A percentile compares a stretch with the other conserved stretches of the same genome.
Conservation (phyloP, 2,329 filamentous ascomycete species). For the Corniculantispora saksenae region DNA sequence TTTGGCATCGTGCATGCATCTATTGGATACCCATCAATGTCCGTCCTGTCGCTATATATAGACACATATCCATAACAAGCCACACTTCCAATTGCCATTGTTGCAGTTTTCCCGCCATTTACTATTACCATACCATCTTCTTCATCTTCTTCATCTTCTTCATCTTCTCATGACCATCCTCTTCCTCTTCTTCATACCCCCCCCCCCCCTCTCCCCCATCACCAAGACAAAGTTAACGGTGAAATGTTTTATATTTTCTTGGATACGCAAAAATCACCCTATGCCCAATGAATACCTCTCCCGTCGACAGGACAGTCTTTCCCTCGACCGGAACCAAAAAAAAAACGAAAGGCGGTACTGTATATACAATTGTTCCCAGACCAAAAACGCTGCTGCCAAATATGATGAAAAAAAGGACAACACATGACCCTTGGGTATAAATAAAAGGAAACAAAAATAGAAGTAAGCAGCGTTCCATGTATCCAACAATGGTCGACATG, state of each 20-base stretch:
- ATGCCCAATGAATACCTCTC: neutral
- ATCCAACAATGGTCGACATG: neutral
- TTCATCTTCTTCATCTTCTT: too few species aligned
- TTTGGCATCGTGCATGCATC: neutral
- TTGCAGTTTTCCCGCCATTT: too few species aligned
- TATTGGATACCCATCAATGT: neutral
- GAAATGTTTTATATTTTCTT: too few species aligned
- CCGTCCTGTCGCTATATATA: neutral
- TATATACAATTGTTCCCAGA: constrained; percentile 3
- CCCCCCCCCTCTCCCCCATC: too few species aligned
- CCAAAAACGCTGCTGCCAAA: neutral
- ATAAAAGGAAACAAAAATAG: constrained; percentile 13
- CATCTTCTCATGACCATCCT: too few species aligned
- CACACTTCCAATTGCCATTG: too few species aligned
- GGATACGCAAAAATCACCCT: neutral
- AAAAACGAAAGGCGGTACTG: neutral
- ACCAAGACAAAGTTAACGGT: too few species aligned
- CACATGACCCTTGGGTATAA: constrained; percentile 9
- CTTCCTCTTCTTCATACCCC: too few species aligned
- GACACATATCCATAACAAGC: too few species aligned
- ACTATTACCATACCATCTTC: too few species aligned
- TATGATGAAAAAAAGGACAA: constrained; percentile 2
- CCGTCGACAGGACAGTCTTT: neutral
- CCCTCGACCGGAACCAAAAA: neutral
- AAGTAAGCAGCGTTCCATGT: constrained; percentile 4